phyloP scores from a whole-genome alignment of 176 grass and related monocot species.

The Carex littledalei region DNA sequence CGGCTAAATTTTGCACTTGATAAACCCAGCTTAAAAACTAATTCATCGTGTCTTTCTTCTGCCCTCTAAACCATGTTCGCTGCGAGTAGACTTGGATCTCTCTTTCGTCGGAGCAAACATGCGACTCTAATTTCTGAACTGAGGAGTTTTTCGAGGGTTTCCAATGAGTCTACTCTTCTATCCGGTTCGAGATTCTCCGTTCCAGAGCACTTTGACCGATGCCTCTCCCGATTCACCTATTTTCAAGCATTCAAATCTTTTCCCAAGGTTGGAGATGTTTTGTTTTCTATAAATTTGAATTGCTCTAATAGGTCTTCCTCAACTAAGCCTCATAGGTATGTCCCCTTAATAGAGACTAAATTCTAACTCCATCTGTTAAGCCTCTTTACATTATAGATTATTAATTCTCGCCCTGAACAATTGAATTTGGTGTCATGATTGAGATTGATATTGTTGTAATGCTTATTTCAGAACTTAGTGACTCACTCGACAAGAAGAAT shows the following conservation, averaged over 20 bases:
- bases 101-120: conserved; percentile 56
- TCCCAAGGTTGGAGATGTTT: conserved; percentile 22
- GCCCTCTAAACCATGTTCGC: neutral
- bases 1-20: neutral
- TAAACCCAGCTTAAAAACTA: neutral
- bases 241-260: conserved; percentile 51
- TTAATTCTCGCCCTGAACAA: neutral
- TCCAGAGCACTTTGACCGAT: neutral
- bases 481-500: conserved; percentile 56
- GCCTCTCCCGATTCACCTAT: conserved; percentile 28
- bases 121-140: conserved; percentile 25
- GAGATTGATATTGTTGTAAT: neutral
- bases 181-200: conserved; percentile 15
- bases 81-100: conserved; percentile 29
- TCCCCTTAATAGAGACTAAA: neutral
- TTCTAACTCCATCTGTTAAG: neutral
- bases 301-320: neutral
- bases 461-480: conserved; percentile 29
- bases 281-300: neutral
- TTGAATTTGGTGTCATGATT: neutral
- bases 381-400: neutral
- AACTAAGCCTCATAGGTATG: neutral
- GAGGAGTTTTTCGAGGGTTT: conserved; percentile 18
- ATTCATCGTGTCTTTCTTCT: neutral
- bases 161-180: conserved; percentile 18